These are phyloP conservation scores for Mercurialis annua DNA, from an alignment of 345 rosid genomes.

Conservation along the genomic window DNA sequence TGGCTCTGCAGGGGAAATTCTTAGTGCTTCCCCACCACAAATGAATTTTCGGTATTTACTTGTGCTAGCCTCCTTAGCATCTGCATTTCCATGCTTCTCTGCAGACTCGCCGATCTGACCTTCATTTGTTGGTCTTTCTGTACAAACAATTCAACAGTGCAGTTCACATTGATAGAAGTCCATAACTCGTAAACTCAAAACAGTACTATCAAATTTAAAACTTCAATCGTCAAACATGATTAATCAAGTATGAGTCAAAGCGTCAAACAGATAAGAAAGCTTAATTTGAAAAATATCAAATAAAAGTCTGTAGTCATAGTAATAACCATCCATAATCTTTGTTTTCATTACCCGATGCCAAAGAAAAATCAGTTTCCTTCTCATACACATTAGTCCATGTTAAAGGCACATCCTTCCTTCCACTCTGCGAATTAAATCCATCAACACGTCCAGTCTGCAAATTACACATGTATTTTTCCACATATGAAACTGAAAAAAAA, in stretches of 20 bases:
- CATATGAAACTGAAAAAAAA: background rate
- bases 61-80: slow-evolving; percentile 36
- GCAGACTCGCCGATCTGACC: slow-evolving; percentile 25
- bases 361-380: slow-evolving; percentile 31
- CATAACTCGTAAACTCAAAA: background rate
- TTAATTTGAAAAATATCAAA: too few species aligned
- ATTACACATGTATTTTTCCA: background rate
- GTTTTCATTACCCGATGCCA: slow-evolving; percentile 35
- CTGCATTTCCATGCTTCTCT: slow-evolving; percentile 32
- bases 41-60: slow-evolving; percentile 50
- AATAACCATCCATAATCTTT: background rate
- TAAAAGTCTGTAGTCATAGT: too few species aligned
- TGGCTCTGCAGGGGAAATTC: slow-evolving; percentile 71
- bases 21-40: slow-evolving; percentile 86
- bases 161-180: background rate
- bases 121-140: slow-evolving; percentile 52
- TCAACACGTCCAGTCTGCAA: slow-evolving; percentile 69
- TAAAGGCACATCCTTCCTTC: slow-evolving; percentile 52
- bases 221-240: background rate
- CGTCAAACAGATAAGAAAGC: too few species aligned
- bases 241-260: background rate
- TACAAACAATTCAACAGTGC: slow-evolving; percentile 10
- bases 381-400: slow-evolving; percentile 71
- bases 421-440: slow-evolving; percentile 53
- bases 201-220: background rate